Percentiles rank a stretch among this genome's conserved stretches.
Evolutionary conservation across 78 protist genomes (phyloP).

Genomic region (Anaeramoeba ignava): DNA sequence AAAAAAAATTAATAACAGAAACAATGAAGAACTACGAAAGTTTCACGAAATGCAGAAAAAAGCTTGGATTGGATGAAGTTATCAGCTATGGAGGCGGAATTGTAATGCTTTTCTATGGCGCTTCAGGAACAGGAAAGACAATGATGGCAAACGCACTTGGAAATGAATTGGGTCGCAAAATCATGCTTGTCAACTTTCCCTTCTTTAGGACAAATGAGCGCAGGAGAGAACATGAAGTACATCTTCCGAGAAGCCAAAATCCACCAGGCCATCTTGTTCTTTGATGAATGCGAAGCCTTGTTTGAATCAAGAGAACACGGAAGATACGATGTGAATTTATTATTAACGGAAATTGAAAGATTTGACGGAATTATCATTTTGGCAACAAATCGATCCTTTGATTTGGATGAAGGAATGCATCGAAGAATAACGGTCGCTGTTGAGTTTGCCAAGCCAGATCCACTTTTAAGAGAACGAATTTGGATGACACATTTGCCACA

Average conservation of each 20-base stretch:
- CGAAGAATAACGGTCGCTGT: constrained; percentile 44
- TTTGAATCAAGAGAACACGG: constrained; percentile 37
- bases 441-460: constrained; percentile 45
- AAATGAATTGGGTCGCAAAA: constrained; percentile 31
- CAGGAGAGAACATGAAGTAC: constrained; percentile 16
- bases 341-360: constrained; percentile 37
- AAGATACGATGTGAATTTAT: constrained; percentile 22
- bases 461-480: constrained; percentile 20
- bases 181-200: constrained; percentile 31
- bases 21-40: neutral
- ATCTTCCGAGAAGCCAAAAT: constrained; percentile 54
- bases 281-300: constrained; percentile 52
- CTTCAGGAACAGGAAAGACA: constrained; percentile 17
- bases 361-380: constrained; percentile 40
- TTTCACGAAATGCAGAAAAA: neutral
- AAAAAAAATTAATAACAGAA: neutral
- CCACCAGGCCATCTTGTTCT: constrained; percentile 48
- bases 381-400: constrained; percentile 52
- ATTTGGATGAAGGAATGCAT: constrained; percentile 56
- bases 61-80: neutral
- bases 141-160: constrained; percentile 51
- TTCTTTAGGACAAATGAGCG: constrained; percentile 7
- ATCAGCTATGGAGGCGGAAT: neutral
- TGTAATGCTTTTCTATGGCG: neutral
- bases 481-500: constrained; percentile 33